These are phyloP conservation scores for Evernia prunastri DNA, from an alignment of 495 filamentous ascomycete species.

Conservation along the genomic window DNA sequence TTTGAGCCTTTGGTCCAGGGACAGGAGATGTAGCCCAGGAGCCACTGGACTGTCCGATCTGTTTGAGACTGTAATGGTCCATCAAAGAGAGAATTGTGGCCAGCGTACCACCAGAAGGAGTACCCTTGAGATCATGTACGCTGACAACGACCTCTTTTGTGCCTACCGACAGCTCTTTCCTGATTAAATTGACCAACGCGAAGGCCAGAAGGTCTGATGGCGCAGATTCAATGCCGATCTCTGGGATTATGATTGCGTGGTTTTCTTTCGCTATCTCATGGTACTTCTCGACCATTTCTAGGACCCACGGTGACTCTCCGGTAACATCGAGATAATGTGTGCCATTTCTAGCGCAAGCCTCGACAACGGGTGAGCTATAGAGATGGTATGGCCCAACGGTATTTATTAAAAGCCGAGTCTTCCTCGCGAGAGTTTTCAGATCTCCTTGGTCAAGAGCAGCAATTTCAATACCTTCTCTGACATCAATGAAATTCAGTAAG, in stretches of 20 bases:
- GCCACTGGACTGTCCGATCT: slow-evolving; percentile 48
- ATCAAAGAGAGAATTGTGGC: slow-evolving; percentile 57
- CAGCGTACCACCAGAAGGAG: slow-evolving; percentile 70
- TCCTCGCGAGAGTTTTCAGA: slow-evolving; percentile 60
- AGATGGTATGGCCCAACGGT: slow-evolving; percentile 78
- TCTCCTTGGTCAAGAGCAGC: slow-evolving; percentile 58
- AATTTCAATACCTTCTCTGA: slow-evolving; percentile 51
- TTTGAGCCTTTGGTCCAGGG: slow-evolving; percentile 36
- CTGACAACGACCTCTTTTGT: slow-evolving; percentile 55
- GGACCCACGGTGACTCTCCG: slow-evolving; percentile 77
- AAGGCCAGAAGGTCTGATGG: slow-evolving; percentile 76
- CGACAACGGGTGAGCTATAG: slow-evolving; percentile 73
- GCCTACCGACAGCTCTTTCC: slow-evolving; percentile 48
- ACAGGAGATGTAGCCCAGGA: slow-evolving; percentile 66
- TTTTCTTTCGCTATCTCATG: slow-evolving; percentile 64
- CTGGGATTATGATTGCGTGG: slow-evolving; percentile 80
- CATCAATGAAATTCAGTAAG: neutral
- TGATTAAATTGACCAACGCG: slow-evolving; percentile 58
- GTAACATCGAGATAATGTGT: slow-evolving; percentile 92
- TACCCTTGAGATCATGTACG: slow-evolving; percentile 57
- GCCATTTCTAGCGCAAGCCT: slow-evolving; percentile 79
- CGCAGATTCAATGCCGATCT: slow-evolving; percentile 78
- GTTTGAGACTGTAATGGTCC: slow-evolving; percentile 51
- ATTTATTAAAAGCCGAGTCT: slow-evolving; percentile 71
- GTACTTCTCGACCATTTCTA: slow-evolving; percentile 74